These are phyloP conservation scores for Melampsora americana DNA, from an alignment of 1,284 basidiomycete genomes.

Conservation along the genomic window DNA sequence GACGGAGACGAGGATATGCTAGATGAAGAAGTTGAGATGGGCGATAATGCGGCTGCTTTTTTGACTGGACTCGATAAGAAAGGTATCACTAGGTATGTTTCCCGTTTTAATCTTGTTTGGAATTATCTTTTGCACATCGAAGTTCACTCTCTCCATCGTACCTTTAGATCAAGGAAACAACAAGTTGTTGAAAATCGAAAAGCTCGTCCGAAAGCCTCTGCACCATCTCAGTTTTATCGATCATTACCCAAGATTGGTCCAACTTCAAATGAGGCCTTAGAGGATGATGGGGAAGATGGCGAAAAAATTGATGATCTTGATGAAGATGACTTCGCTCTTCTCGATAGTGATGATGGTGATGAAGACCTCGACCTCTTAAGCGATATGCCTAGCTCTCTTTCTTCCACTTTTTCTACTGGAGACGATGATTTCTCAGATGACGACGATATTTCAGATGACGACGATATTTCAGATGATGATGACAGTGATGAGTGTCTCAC, in stretches of 20 bases:
- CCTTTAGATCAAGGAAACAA: slow-evolving; percentile 22
- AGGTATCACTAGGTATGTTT: slow-evolving; percentile 38
- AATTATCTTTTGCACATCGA: background rate
- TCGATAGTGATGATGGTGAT: slow-evolving; percentile 19
- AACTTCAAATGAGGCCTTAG: background rate
- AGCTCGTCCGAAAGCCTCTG: slow-evolving; percentile 22
- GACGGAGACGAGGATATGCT: slow-evolving; percentile 11
- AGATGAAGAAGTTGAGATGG: slow-evolving; percentile 32
- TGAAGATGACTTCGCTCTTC: slow-evolving; percentile 40
- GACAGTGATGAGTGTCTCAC: slow-evolving; percentile 42
- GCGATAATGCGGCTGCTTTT: slow-evolving; percentile 16
- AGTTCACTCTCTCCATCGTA: background rate
- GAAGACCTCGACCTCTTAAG: slow-evolving; percentile 40
- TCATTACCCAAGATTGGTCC: slow-evolving; percentile 31
- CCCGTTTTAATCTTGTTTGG: background rate
- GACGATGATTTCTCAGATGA: slow-evolving; percentile 44
- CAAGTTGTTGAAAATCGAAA: slow-evolving; percentile 39
- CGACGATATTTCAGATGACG: slow-evolving; percentile 41
- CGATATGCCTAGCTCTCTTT: slow-evolving; percentile 38
- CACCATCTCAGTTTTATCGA: slow-evolving; percentile 23
- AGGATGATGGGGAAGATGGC: slow-evolving; percentile 17
- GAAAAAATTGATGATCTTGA: slow-evolving; percentile 37
- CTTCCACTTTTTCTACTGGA: slow-evolving; percentile 6
- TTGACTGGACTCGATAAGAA: slow-evolving; percentile 41
- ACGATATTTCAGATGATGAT: slow-evolving; percentile 27